Percentiles rank a stretch among this genome's conserved stretches.
These are phyloP conservation scores for Coleophoma crateriformis DNA, from an alignment of 2,329 filamentous ascomycete species.

Conservation along the genomic window DNA sequence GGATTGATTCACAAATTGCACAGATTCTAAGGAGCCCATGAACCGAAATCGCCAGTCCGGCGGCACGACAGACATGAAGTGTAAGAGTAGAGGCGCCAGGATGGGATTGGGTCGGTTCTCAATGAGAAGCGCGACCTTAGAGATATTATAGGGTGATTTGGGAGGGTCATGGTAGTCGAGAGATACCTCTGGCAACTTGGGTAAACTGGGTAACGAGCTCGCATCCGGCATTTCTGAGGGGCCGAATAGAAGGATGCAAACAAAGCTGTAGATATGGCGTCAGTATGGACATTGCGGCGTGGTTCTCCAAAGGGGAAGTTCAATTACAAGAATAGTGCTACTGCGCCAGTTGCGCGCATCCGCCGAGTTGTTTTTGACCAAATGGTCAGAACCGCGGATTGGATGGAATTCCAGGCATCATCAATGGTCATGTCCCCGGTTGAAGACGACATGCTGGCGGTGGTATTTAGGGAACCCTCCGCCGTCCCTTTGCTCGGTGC, in stretches of 20 bases:
- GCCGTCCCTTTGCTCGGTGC: too few species aligned
- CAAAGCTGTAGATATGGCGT: conserved; percentile 9
- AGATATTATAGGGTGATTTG: conserved; percentile 16
- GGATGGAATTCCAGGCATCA: conserved; percentile 21
- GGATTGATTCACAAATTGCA: conserved; percentile 37
- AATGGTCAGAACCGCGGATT: conserved; percentile 10
- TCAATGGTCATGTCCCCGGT: conserved; percentile 21
- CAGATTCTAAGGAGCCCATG: conserved; percentile 43
- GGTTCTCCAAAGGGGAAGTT: background rate
- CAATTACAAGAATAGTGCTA: conserved; percentile 20
- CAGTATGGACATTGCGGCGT: background rate
- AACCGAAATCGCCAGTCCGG: conserved; percentile 53
- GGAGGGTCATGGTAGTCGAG: conserved; percentile 13
- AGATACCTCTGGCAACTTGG: conserved; percentile 14
- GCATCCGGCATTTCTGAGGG: conserved; percentile 13
- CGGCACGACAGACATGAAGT: conserved; percentile 51
- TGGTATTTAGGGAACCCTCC: too few species aligned
- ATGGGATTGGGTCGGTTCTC: conserved; percentile 44
- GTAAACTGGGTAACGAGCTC: background rate
- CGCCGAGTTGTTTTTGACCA: conserved; percentile 24
- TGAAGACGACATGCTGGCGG: conserved; percentile 12
- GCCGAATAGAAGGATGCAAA: conserved; percentile 15
- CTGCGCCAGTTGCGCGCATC: conserved; percentile 18
- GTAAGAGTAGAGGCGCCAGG: conserved; percentile 47
- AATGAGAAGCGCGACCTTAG: conserved; percentile 45